Evolutionary conservation across 164 flowering plant species (phyloP).

Genomic region (Chloranthus sessilifolius): DNA sequence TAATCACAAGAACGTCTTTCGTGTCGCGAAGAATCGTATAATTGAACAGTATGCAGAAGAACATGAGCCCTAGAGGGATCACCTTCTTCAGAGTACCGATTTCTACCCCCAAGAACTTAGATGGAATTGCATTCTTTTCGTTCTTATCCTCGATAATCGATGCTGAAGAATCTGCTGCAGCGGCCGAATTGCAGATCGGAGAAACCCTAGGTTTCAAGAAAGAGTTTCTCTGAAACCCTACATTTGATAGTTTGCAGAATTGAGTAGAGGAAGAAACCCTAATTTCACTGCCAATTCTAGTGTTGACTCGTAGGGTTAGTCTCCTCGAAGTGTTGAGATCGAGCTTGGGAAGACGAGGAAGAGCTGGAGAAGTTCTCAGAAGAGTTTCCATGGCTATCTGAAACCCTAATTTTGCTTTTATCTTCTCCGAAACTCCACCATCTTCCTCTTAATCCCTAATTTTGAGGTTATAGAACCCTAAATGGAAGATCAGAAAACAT

Average conservation of each 20-base stretch:
- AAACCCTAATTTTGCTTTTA: too few relatives aligned
- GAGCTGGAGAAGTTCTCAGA: conserved; percentile 9
- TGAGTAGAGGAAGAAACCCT: conserved; percentile 1
- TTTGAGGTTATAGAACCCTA: too few relatives aligned
- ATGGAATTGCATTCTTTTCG: too few relatives aligned
- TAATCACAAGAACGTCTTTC: conserved; percentile 29
- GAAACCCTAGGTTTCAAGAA: background rate
- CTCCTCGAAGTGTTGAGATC: conserved; percentile 2
- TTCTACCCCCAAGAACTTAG: conserved; percentile 21
- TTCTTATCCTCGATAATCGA: too few relatives aligned
- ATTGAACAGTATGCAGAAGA: conserved; percentile 32
- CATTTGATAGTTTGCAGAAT: background rate
- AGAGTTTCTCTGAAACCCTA: background rate
- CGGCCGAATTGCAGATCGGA: background rate
- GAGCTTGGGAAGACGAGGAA: conserved; percentile 13
- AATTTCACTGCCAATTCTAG: conserved; percentile 10
- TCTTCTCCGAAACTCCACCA: too few relatives aligned
- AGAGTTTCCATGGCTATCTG: conserved; percentile 9
- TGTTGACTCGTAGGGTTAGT: conserved; percentile 4
- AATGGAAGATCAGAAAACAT: too few relatives aligned
- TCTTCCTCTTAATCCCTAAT: too few relatives aligned
- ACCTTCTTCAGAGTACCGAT: conserved; percentile 22
- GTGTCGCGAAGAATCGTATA: conserved; percentile 31
- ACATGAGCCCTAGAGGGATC: conserved; percentile 28
- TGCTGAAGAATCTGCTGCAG: too few relatives aligned